Base-by-base conservation (phyloP, 2,329 filamentous ascomycete genomes). In the Colletotrichum spaethianum region DNA sequence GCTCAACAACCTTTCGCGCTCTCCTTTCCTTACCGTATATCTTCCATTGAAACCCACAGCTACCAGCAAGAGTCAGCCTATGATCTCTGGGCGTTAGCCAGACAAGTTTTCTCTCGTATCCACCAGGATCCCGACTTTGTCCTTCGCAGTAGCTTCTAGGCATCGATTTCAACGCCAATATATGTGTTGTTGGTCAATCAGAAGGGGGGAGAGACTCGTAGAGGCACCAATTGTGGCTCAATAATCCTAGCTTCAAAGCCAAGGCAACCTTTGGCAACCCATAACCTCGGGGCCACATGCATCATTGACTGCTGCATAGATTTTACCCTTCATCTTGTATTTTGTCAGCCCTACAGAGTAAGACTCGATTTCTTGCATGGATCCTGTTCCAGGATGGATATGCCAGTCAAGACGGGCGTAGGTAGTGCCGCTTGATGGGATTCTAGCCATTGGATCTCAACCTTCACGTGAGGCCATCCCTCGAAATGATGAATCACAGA, bases 321-420 rank as follows among this genome's bases (percentile, higher is more conserved):
- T 31, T 44, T 2, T 6, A n/a, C 23, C 5, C 23, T 26, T 12
- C 3, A 5, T 12, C n/a, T 42, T 11, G 7, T 12, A 16, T 7
- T 4, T 16, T 26, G 9, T 12, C 38, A 44, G 38, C 26, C 56
- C 18, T 33, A 14, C 5, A 0, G 3, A 3, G 4, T n/a, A 8
- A 12, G 5, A 46, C 3, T 1, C 14, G 5, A n/a, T 11, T 1
- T 18, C 38, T 20, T 31, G 20, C 23, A 38, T 36, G n/a, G 3
- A 1, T 2, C 40, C 20, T 50, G 6, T 14, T 36, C 50, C 38
- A 9, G 28, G 16, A 9, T 8, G 18, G 11, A n/a, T 36, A 11
- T 55, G 20, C 31, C 42, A 7, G 53, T 16, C 16, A 57, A 31
- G 14, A n/a, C 53, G 63, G 63, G 63, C 63, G 63, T 56, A 64